Evolutionary conservation across 352 stramenopile genomes (phyloP), one percentile per base, ranked within the genome.

Genomic region (Globisporangium cylindrosporum): DNA sequence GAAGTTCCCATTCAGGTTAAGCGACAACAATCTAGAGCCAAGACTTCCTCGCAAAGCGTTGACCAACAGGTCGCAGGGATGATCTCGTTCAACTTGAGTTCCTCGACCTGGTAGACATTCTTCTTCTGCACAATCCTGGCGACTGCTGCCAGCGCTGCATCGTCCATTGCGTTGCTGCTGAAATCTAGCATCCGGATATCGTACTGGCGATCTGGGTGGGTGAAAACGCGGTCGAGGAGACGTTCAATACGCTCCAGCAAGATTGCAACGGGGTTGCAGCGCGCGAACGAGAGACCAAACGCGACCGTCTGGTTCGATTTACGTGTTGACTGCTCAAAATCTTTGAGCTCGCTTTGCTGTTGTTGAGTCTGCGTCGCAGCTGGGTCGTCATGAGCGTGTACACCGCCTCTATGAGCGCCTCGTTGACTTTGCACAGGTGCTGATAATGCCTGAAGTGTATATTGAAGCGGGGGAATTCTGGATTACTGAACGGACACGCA

Each of bases 51-150:
- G 18, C 5, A 54, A n/a, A 54, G 48, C n/a, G n/a, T 20, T 54
- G 48, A 54, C 14, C n/a, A 54, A 9, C n/a, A 25, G 3, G 20
- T 54, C 48, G 7, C 48, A 54, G 48, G 29, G n/a, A 59, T 46
- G 12, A 66, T 59, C 5, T 32, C n/a, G 48, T 51, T 14, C 27
- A 66, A 15, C n/a, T 12, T 38, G 12, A 66, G 46, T 46, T 58
- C 60, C 27, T 54, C 22, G 9, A 66, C 24, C 4, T 46, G 20
- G 46, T 66, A 66, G 29, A 49, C 29, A 14, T 8, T 8, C 18
- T 54, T 62, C 54, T 48, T 49, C 27, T 38, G 8, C 2, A 68
- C 43, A 20, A 75, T 66, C 22, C 65, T 60, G 8, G 65, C 48
- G 18, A 72, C 18, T 14, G 72, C 38, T 15, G 56, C 55, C 9